Evolutionary conservation across 495 filamentous ascomycete species (phyloP), one percentile per base, ranked within the genome.

Genomic region (Talaromyces borbonicus): DNA sequence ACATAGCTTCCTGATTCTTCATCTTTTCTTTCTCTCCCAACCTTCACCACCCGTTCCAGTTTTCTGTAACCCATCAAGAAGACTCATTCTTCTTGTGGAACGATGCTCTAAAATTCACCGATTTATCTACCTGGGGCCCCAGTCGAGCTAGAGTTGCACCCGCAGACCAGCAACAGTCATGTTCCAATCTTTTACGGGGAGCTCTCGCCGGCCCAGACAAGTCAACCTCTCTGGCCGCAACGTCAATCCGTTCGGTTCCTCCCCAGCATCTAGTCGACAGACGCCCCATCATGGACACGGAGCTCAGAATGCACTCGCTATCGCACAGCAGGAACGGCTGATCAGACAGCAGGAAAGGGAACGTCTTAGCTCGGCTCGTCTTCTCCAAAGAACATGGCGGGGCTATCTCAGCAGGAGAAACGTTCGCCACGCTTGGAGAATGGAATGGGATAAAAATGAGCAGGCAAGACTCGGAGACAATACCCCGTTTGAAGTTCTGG

Each of bases 141-240:
- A n/a, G n/a, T n/a, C n/a, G n/a, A n/a, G n/a, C n/a, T n/a, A n/a
- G n/a, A n/a, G n/a, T n/a, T n/a, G n/a, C n/a, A n/a, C n/a, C n/a
- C n/a, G 23, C 12, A 4, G 32, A 23, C 36, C 38, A 18, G n/a
- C n/a, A 43, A 29, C 40, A 53, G 54, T 46, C 46, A 97, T 97
- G 90, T 94, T 90, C 63, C 80, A 81, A 46, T 84, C 81, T 30
- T 98, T 98, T 65, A 90, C 85, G 22, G 92, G 92, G 47, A 85
- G 61, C 67, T 83, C 89, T 53, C 80, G 88, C 53, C 84, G 83
- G 46, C 82, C 81, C 41, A 83, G 92, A 43, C 86, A 95, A 59
- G 87, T 98, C 52, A 95, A 98, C 62, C 82, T 98, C 48, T 90
- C 87, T 42, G 93, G 90, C 52, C 85, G 90, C 50, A 77, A 79